Evolutionary conservation across 169 alveolate species (phyloP).

Genomic region (Babesia sp.): DNA sequence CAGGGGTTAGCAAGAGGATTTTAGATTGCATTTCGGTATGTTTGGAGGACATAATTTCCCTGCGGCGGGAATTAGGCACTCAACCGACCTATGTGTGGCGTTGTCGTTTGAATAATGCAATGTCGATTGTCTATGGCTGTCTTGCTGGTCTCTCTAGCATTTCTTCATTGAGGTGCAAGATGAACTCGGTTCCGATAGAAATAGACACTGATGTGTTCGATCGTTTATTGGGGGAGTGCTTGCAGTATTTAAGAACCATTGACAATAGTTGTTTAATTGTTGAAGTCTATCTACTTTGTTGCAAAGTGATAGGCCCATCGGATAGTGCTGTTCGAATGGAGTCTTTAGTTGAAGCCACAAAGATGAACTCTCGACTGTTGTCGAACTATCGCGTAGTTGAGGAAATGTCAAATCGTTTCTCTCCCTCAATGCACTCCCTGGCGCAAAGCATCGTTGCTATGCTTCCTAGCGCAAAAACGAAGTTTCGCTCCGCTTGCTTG

Average conservation of each 20-base stretch:
- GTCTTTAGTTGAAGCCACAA: slow-evolving; percentile 19
- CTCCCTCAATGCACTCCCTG: not conserved
- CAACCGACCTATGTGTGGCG: not conserved
- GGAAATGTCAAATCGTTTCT: not conserved
- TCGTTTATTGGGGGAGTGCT: slow-evolving; percentile 1
- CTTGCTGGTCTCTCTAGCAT: slow-evolving; percentile 32
- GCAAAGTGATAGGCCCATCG: not conserved
- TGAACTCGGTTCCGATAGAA: slow-evolving; percentile 11
- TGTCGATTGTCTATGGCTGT: slow-evolving; percentile 26
- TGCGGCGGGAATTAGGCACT: not conserved
- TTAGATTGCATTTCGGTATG: slow-evolving; percentile 9
- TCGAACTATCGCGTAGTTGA: slow-evolving; percentile 1
- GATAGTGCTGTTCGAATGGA: not conserved
- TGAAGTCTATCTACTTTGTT: slow-evolving; percentile 1
- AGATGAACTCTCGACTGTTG: not conserved
- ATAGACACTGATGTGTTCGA: not conserved
- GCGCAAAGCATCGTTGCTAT: not conserved
- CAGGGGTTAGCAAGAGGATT: slow-evolving; percentile 24
- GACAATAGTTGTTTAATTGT: not conserved
- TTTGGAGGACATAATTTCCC: not conserved
- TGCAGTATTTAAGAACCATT: not conserved
- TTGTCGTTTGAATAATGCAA: not conserved
- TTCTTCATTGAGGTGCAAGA: slow-evolving; percentile 14
- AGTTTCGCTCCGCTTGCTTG: slow-evolving; percentile 16
- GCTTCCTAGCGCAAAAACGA: not conserved